Conservation (phyloP, 1,284 basidiomycete genomes). For the Sporisorium graminicola region DNA sequence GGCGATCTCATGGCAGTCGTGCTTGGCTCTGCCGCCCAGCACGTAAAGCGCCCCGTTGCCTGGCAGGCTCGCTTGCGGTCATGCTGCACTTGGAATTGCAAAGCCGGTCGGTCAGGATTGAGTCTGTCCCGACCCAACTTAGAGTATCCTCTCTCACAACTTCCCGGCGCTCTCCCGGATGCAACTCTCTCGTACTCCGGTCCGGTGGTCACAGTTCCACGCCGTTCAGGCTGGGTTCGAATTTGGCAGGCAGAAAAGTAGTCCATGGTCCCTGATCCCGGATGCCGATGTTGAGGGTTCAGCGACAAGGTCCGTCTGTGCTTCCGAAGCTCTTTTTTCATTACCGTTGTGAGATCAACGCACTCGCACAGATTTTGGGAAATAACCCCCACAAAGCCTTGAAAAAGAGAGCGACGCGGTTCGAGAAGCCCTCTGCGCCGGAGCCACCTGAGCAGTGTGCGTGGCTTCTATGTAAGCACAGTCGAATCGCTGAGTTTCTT, state of each 20-base stretch:
- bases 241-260: no score
- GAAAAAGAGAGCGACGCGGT: not conserved
- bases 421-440: constrained; percentile 5
- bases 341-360: not conserved
- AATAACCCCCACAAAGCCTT: not conserved
- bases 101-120: constrained; percentile 8
- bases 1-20: not conserved
- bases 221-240: no score
- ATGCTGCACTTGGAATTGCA: not conserved
- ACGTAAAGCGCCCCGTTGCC: not conserved
- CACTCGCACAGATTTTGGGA: not conserved
- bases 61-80: not conserved
- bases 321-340: not conserved
- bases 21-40: not conserved
- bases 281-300: not conserved
- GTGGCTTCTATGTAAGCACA: not conserved
- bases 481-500: constrained; percentile 6
- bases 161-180: no score
- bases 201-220: no score
- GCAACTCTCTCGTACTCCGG: no score
- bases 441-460: not conserved
- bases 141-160: no score
- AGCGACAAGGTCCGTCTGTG: not conserved
- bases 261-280: no score
- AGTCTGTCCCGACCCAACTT: no score